These are phyloP conservation scores for Lasiodiplodia citricola DNA, from an alignment of 2,329 filamentous ascomycete species.

Conservation along the genomic window DNA sequence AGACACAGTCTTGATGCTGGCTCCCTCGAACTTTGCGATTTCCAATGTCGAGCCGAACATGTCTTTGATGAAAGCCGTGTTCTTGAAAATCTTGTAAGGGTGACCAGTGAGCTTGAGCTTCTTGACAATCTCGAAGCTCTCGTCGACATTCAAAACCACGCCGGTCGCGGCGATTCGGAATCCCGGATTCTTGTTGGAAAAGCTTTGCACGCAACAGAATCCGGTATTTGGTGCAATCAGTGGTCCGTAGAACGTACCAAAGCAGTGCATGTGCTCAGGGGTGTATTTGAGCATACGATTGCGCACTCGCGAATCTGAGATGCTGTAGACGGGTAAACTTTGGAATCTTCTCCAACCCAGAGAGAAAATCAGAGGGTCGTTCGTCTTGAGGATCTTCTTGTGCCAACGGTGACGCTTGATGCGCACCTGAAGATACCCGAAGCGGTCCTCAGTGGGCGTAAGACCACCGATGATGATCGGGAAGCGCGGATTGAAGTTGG, in stretches of 20 bases:
- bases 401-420: constrained; percentile 99
- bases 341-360: constrained; percentile 97
- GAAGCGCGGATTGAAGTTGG: constrained; percentile 78
- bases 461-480: constrained; percentile 92
- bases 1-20: constrained; percentile 92
- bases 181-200: constrained; percentile 81
- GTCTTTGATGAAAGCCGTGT: constrained; percentile 97
- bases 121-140: constrained; percentile 97
- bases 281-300: constrained; percentile 99
- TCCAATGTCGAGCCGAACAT: constrained; percentile 96
- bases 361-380: constrained; percentile 96
- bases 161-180: constrained; percentile 96
- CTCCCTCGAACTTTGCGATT: constrained; percentile 97
- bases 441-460: constrained; percentile 90
- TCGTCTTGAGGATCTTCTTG: constrained; percentile 98
- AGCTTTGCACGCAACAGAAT: constrained; percentile 90
- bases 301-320: constrained; percentile 87
- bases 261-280: constrained; percentile 99
- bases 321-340: constrained; percentile 89
- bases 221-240: constrained; percentile 95
- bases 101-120: constrained; percentile 95
- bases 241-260: constrained; percentile 92
- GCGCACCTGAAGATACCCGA: constrained; percentile 91
- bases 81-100: constrained; percentile 98
- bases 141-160: constrained; percentile 91